These are phyloP conservation scores for Capsaspora owczarzaki DNA, from an alignment of 78 protist genomes.

Conservation along the genomic window DNA sequence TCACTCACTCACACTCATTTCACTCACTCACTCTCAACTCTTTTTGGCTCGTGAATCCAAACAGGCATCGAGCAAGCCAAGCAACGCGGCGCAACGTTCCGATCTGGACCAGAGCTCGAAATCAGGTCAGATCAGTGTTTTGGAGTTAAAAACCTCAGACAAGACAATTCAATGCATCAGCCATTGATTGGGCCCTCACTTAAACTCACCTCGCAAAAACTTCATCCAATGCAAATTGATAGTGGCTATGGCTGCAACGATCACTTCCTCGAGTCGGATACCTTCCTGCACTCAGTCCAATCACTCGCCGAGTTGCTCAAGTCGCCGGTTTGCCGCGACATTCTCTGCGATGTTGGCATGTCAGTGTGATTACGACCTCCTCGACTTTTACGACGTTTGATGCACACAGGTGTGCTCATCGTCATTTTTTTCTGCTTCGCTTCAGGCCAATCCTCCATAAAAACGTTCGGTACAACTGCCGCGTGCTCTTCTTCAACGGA, in stretches of 20 bases:
- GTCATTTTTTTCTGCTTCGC: too few relatives aligned
- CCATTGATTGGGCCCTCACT: too few relatives aligned
- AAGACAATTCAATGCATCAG: too few relatives aligned
- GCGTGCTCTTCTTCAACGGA: slow-evolving; percentile 42
- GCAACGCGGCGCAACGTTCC: slow-evolving; percentile 21
- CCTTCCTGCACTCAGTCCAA: slow-evolving; percentile 64
- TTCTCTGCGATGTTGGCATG: slow-evolving; percentile 75
- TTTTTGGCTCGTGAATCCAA: background rate
- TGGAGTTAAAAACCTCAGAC: too few relatives aligned
- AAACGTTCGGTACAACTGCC: slow-evolving; percentile 70
- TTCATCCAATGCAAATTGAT: background rate
- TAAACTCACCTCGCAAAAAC: too few relatives aligned
- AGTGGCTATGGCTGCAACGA: slow-evolving; percentile 75
- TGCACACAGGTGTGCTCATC: too few relatives aligned
- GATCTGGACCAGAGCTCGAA: slow-evolving; percentile 61
- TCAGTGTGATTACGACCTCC: slow-evolving; percentile 43
- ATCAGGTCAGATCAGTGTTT: slow-evolving; percentile 10
- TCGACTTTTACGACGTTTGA: too few relatives aligned
- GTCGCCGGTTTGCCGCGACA: slow-evolving; percentile 26
- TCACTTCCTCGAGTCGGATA: slow-evolving; percentile 71
- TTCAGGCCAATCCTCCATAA: slow-evolving; percentile 25
- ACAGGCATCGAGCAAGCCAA: background rate
- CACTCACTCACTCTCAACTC: too few relatives aligned
- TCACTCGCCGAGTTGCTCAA: slow-evolving; percentile 25
- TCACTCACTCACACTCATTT: too few relatives aligned